These are phyloP conservation scores for Aspergillus pseudotamarii DNA, from an alignment of 2,329 filamentous ascomycete species.

Conservation along the genomic window DNA sequence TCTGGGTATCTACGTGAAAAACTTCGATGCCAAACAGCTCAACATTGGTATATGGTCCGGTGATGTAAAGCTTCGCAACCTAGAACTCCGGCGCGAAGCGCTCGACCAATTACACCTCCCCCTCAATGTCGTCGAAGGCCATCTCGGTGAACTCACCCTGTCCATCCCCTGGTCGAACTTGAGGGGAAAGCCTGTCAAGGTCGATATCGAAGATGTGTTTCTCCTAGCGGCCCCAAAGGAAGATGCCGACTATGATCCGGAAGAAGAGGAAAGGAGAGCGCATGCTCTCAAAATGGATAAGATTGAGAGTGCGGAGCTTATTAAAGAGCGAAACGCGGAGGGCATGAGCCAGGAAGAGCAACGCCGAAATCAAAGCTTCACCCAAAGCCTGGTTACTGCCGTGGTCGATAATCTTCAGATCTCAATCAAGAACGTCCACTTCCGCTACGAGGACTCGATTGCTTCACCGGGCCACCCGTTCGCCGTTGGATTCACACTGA, in stretches of 20 bases:
- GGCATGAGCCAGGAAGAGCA: conserved; percentile 94
- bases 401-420: conserved; percentile 99
- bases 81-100: conserved; percentile 90
- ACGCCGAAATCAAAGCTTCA: conserved; percentile 97
- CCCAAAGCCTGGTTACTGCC: conserved; percentile 88
- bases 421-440: conserved; percentile 96
- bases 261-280: conserved; percentile 83
- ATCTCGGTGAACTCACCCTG: conserved; percentile 87
- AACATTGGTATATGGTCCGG: conserved; percentile 99
- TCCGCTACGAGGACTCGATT: conserved; percentile 97
- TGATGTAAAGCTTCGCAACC: conserved; percentile 90
- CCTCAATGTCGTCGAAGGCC: conserved; percentile 93
- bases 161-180: conserved; percentile 98
- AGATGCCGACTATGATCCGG: conserved; percentile 88
- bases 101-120: conserved; percentile 96
- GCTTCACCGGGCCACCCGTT: conserved; percentile 95
- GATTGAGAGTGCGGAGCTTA: conserved; percentile 89
- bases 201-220: conserved; percentile 96
- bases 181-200: conserved; percentile 87
- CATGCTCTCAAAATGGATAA: conserved; percentile 99
- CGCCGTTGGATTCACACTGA: conserved; percentile 84
- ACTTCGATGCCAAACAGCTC: conserved; percentile 96
- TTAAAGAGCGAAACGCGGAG: conserved; percentile 90
- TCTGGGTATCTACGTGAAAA: conserved; percentile 99
- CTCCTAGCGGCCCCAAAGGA: conserved; percentile 93